Evolutionary conservation across 2,329 filamentous ascomycete species (phyloP).

Genomic region (Microdochium paspali): DNA sequence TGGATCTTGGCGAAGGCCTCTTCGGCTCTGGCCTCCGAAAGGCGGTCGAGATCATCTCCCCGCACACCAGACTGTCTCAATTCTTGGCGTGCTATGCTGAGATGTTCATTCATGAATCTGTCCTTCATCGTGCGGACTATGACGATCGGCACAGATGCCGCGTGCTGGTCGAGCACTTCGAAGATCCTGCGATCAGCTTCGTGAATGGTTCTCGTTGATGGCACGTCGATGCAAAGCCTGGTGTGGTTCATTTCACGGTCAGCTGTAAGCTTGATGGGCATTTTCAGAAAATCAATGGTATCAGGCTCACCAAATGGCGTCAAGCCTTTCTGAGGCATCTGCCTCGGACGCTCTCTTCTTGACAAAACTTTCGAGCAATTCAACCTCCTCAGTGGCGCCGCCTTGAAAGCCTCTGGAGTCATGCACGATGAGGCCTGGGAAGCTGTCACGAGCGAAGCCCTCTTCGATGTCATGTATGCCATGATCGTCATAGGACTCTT

Average conservation of each 20-base stretch:
- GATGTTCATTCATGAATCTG: conserved; percentile 13
- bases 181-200: conserved; percentile 15
- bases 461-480: conserved; percentile 16
- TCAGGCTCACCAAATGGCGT: conserved; percentile 16
- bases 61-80: conserved; percentile 4
- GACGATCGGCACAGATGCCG: conserved; percentile 11
- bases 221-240: conserved; percentile 16
- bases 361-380: conserved; percentile 13
- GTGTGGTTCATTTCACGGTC: not conserved
- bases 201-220: conserved; percentile 11
- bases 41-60: conserved; percentile 7
- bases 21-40: conserved; percentile 7
- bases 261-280: not conserved
- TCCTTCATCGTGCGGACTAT: conserved; percentile 18
- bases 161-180: conserved; percentile 9
- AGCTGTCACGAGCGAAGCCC: conserved; percentile 15
- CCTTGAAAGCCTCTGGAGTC: conserved; percentile 17
- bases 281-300: no score
- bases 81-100: conserved; percentile 8
- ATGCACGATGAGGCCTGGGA: conserved; percentile 16
- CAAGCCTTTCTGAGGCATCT: conserved; percentile 8
- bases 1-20: conserved; percentile 8
- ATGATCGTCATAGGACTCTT: conserved; percentile 13
- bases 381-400: conserved; percentile 11
- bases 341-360: conserved; percentile 9